These are phyloP conservation scores for Microsporum canis DNA, from an alignment of 2,329 filamentous ascomycete genomes.

Conservation along the genomic window DNA sequence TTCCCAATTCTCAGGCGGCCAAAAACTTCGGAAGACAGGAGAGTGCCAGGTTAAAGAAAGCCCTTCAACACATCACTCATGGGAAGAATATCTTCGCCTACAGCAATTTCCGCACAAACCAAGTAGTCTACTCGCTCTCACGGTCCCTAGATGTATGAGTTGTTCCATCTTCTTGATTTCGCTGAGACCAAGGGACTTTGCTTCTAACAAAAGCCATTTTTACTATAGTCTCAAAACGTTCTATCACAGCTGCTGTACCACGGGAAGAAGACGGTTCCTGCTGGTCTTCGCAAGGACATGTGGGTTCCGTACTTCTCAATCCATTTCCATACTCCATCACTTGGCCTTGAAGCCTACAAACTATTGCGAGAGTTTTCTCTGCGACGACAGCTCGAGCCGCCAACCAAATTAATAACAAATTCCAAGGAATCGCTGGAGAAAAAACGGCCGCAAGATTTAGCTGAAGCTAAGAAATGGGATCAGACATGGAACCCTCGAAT, in stretches of 20 bases:
- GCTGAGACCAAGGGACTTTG: neutral
- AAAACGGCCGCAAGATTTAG: conserved; percentile 29
- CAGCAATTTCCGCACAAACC: conserved; percentile 50
- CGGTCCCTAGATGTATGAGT: conserved; percentile 43
- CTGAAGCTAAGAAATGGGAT: conserved; percentile 32
- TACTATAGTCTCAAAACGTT: conserved; percentile 38
- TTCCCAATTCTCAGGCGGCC: conserved; percentile 34
- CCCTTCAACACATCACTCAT: conserved; percentile 38
- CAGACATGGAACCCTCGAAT: conserved; percentile 32
- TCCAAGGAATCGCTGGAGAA: conserved; percentile 33
- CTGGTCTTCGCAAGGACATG: conserved; percentile 48
- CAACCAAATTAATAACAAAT: conserved; percentile 33
- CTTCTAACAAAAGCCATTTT: conserved; percentile 1
- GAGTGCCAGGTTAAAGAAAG: conserved; percentile 32
- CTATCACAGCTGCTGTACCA: conserved; percentile 50
- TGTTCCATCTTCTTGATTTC: neutral
- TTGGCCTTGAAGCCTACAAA: conserved; percentile 46
- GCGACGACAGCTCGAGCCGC: conserved; percentile 46
- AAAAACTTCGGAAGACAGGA: conserved; percentile 29
- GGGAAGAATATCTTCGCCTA: conserved; percentile 54
- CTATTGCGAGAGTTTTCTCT: conserved; percentile 50
- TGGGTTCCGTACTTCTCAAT: conserved; percentile 51
- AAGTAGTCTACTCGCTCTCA: conserved; percentile 52
- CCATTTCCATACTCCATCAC: conserved; percentile 40
- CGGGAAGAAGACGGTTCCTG: conserved; percentile 52